These are phyloP conservation scores for Xylariales sp. DNA, from an alignment of 2,329 filamentous ascomycete genomes.

Conservation along the genomic window DNA sequence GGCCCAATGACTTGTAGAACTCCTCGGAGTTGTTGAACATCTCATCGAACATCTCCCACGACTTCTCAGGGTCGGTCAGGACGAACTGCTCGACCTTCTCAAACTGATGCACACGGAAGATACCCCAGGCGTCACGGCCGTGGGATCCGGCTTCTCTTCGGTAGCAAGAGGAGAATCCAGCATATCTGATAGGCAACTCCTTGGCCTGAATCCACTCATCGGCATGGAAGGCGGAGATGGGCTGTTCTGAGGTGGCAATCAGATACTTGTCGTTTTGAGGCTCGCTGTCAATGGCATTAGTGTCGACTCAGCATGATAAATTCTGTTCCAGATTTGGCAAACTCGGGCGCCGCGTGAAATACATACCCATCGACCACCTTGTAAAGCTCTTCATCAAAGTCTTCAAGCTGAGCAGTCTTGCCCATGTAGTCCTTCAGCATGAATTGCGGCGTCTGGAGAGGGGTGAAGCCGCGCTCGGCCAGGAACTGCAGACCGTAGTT, in stretches of 20 bases:
- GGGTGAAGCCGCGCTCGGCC: conserved; percentile 72
- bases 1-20: conserved; percentile 84
- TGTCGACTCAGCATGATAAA: too few species aligned
- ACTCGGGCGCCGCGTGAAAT: too few species aligned
- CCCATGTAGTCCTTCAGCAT: conserved; percentile 96
- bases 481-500: conserved; percentile 95
- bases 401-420: conserved; percentile 93
- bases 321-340: too few species aligned
- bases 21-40: conserved; percentile 92
- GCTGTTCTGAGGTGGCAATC: conserved; percentile 85
- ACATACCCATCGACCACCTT: conserved; percentile 91
- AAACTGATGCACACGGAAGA: conserved; percentile 97
- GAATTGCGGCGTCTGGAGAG: conserved; percentile 85
- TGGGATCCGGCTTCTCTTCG: conserved; percentile 91
- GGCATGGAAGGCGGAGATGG: conserved; percentile 86
- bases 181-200: conserved; percentile 87
- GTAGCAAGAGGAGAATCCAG: conserved; percentile 93
- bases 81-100: conserved; percentile 67
- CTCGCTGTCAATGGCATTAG: too few species aligned
- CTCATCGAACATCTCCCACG: conserved; percentile 87
- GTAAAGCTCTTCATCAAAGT: conserved; percentile 98
- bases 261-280: conserved; percentile 81
- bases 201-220: conserved; percentile 86
- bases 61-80: conserved; percentile 75
- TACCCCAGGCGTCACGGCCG: conserved; percentile 92